phyloP scores from a whole-genome alignment of 345 rosid species.

The Balakata baccata region DNA sequence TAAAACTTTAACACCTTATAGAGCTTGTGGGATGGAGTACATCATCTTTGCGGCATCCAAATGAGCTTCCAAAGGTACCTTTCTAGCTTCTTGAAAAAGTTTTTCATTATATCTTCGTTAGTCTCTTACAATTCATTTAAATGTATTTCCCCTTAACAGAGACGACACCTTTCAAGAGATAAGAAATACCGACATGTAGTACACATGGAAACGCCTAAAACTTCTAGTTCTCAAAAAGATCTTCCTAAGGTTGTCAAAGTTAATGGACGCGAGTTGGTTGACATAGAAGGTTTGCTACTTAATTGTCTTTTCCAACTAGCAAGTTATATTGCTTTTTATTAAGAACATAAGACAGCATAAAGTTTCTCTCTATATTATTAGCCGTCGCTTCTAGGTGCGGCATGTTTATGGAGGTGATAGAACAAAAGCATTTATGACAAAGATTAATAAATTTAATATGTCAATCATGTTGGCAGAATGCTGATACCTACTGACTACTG shows the following conservation, averaged over 20 bases:
- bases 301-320: constrained; percentile 11
- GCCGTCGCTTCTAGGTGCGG: no score
- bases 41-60: constrained; percentile 59
- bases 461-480: no score
- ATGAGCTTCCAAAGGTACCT: constrained; percentile 71
- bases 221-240: constrained; percentile 28
- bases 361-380: constrained; percentile 1
- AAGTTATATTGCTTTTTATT: background rate
- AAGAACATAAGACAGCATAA: constrained; percentile 9
- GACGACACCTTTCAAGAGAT: constrained; percentile 35
- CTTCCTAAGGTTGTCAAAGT: constrained; percentile 24
- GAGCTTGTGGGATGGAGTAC: constrained; percentile 95
- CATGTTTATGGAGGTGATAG: no score
- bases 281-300: constrained; percentile 63
- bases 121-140: constrained; percentile 7
- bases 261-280: constrained; percentile 32
- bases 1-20: constrained; percentile 51
- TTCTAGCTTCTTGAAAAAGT: constrained; percentile 1
- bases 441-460: no score
- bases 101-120: constrained; percentile 12
- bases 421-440: no score
- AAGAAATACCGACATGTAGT: constrained; percentile 64
- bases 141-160: constrained; percentile 35
- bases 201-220: constrained; percentile 36
- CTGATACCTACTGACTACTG: no score